A percentile compares a stretch with the other conserved stretches of the same genome.
Conservation (phyloP, 2,329 filamentous ascomycete species). For the Fusarium illudens region DNA sequence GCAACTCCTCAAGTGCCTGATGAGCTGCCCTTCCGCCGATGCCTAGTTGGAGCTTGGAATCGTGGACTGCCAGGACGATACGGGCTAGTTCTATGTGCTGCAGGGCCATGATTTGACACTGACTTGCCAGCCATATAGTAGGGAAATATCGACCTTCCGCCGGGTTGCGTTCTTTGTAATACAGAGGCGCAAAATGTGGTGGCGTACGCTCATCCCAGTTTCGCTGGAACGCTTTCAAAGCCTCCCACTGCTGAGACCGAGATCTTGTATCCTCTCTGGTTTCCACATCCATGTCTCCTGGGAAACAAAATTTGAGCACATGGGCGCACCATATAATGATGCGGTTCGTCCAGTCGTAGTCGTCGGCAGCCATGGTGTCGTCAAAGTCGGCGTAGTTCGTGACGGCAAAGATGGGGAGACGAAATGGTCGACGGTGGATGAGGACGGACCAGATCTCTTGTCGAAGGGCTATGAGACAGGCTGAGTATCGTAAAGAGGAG, state of each 20-base stretch:
- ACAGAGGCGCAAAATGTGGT: conserved; percentile 11
- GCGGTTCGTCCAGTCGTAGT: conserved; percentile 27
- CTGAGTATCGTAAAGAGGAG: conserved; percentile 18
- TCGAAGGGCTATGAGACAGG: conserved; percentile 18
- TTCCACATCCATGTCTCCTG: neutral
- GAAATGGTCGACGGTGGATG: conserved; percentile 18
- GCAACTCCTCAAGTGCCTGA: conserved; percentile 14
- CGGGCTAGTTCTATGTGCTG: conserved; percentile 24
- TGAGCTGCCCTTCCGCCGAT: conserved; percentile 20
- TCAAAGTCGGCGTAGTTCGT: conserved; percentile 16
- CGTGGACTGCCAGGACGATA: conserved; percentile 26
- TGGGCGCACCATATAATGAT: conserved; percentile 23
- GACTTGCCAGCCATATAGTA: conserved; percentile 16
- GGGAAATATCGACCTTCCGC: conserved; percentile 10
- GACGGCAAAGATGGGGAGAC: conserved; percentile 15
- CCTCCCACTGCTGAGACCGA: conserved; percentile 11
- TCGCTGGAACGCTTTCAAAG: conserved; percentile 8
- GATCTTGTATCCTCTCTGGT: neutral
- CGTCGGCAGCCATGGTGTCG: conserved; percentile 3
- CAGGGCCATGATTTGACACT: conserved; percentile 23
- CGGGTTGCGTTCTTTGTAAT: conserved; percentile 13
- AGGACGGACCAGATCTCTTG: conserved; percentile 29
- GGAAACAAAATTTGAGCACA: conserved; percentile 25
- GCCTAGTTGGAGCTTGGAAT: conserved; percentile 21
- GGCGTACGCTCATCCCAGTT: conserved; percentile 18